A percentile compares a stretch with the other conserved stretches of the same genome.
phyloP scores from a whole-genome alignment of 2,329 filamentous ascomycete species.

The Pestalotiopsis sp. region DNA sequence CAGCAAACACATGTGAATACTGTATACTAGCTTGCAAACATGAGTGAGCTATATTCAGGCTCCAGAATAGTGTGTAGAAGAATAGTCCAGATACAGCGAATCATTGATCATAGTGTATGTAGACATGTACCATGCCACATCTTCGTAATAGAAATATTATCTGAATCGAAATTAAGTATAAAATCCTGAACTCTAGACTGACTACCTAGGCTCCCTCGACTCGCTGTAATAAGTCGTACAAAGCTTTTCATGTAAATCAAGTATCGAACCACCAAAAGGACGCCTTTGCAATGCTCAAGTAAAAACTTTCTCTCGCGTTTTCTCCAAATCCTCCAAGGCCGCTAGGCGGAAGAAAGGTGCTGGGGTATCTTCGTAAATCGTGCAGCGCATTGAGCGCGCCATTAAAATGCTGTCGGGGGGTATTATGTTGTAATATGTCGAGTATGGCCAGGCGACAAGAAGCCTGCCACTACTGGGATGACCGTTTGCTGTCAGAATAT shows the following conservation, averaged over 20 bases:
- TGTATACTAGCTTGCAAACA: no score
- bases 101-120: no score
- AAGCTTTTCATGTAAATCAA: not conserved
- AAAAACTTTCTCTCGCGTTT: not conserved
- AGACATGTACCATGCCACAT: not conserved
- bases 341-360: constrained; percentile 1
- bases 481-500: constrained; percentile 14
- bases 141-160: not conserved
- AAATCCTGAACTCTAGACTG: not conserved
- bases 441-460: not conserved
- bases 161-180: not conserved
- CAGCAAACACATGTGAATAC: no score
- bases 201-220: not conserved
- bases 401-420: constrained; percentile 21
- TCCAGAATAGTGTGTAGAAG: no score
- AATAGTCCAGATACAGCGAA: no score
- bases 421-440: constrained; percentile 15
- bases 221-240: not conserved
- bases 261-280: constrained; percentile 4
- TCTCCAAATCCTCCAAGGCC: not conserved
- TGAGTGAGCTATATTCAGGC: no score
- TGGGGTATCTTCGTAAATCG: constrained; percentile 33
- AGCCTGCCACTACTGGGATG: not conserved
- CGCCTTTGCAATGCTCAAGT: constrained; percentile 5
- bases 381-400: constrained; percentile 22